Evolutionary conservation across 1,284 basidiomycete species (phyloP).

Genomic region (Rhodotorula sp.): DNA sequence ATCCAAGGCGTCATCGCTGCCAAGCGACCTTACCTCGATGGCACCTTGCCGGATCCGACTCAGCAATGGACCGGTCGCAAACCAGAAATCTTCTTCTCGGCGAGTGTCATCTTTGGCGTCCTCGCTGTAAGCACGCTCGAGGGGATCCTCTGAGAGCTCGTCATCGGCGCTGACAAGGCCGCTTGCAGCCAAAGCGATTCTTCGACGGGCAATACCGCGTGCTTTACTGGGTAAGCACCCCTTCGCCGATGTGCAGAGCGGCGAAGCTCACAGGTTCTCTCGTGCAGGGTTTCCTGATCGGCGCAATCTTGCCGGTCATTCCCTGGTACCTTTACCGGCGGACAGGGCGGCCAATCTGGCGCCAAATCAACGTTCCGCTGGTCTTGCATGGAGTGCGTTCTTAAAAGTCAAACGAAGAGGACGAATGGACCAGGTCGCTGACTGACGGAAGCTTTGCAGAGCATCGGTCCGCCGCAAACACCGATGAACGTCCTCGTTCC

Average conservation of each 20-base stretch:
- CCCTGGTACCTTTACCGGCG: constrained; percentile 44
- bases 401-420: too few species aligned
- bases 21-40: constrained; percentile 50
- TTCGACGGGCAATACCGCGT: constrained; percentile 49
- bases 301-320: constrained; percentile 43
- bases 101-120: constrained; percentile 4
- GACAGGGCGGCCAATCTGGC: constrained; percentile 37
- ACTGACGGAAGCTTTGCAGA: neutral
- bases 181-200: constrained; percentile 47
- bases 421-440: neutral
- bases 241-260: neutral
- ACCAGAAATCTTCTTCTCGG: constrained; percentile 38
- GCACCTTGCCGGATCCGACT: constrained; percentile 50
- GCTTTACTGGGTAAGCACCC: constrained; percentile 32
- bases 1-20: constrained; percentile 44
- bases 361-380: constrained; percentile 44
- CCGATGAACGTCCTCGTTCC: constrained; percentile 46
- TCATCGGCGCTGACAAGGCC: neutral
- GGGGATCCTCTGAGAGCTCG: neutral
- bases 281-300: constrained; percentile 45
- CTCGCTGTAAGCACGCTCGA: constrained; percentile 1
- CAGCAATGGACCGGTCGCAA: constrained; percentile 49
- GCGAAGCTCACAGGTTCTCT: neutral
- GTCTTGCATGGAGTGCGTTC: constrained; percentile 42
- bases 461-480: constrained; percentile 44